Percentiles rank a stretch among this genome's conserved stretches.
These are phyloP conservation scores for Ascoidea rubescens DNA, from an alignment of 805 yeast species.

Conservation along the genomic window DNA sequence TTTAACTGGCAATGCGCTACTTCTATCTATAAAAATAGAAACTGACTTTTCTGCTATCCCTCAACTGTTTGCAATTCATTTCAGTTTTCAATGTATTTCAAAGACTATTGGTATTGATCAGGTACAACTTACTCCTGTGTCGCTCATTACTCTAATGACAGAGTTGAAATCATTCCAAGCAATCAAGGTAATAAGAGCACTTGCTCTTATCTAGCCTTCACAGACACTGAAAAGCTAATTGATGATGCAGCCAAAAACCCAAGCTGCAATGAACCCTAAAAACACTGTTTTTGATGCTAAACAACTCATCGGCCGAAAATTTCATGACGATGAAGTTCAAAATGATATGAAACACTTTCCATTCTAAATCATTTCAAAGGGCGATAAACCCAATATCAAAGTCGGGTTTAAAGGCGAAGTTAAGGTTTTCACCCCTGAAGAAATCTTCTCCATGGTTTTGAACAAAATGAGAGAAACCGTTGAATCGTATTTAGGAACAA, in stretches of 20 bases:
- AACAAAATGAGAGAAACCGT: conserved; percentile 90
- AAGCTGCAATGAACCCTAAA: conserved; percentile 90
- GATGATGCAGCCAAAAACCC: conserved; percentile 98
- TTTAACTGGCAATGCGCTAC: too few species aligned
- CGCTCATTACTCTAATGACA: conserved; percentile 71
- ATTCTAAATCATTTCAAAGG: conserved; percentile 61
- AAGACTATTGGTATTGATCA: conserved; percentile 74
- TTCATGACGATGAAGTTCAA: conserved; percentile 64
- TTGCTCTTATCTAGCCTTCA: conserved; percentile 93
- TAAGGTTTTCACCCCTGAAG: conserved; percentile 85
- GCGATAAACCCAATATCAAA: conserved; percentile 76
- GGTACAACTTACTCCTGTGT: conserved; percentile 98
- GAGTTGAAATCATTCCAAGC: conserved; percentile 91
- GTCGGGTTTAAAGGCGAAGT: conserved; percentile 84
- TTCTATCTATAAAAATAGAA: too few species aligned
- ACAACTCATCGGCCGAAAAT: conserved; percentile 83
- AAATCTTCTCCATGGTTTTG: conserved; percentile 85
- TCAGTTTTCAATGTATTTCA: too few species aligned
- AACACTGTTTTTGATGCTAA: conserved; percentile 94
- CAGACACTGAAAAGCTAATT: conserved; percentile 86
- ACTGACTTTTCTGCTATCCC: too few species aligned
- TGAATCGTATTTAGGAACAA: conserved; percentile 75
- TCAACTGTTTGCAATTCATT: too few species aligned
- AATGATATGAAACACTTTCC: conserved; percentile 83
- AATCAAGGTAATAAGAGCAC: conserved; percentile 99